Evolutionary conservation across 176 grass and related monocot species (phyloP).

Genomic region (Coix lacrymajobi): DNA sequence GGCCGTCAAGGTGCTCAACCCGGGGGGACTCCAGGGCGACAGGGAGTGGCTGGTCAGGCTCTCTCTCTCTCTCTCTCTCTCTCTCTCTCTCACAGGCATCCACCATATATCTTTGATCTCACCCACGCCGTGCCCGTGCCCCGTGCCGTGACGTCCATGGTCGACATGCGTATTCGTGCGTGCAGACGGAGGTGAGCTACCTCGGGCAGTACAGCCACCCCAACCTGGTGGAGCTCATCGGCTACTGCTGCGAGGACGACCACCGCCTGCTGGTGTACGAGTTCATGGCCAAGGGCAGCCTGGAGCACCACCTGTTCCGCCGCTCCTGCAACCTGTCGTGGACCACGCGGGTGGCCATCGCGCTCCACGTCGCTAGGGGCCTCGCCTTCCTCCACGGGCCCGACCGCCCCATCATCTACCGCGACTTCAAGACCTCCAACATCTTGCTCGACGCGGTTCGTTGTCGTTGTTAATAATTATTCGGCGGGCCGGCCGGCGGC

Average conservation of each 20-base stretch:
- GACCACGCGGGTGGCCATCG: conserved; percentile 49
- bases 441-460: conserved; percentile 66
- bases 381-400: conserved; percentile 76
- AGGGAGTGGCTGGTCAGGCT: conserved; percentile 76
- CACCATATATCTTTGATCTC: too few species aligned
- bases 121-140: too few species aligned
- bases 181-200: conserved; percentile 74
- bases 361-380: conserved; percentile 48
- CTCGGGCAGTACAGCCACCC: conserved; percentile 61
- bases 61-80: too few species aligned
- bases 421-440: conserved; percentile 88
- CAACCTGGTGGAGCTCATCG: conserved; percentile 69
- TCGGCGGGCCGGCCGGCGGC: not conserved
- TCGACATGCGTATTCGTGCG: not conserved
- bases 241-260: conserved; percentile 80
- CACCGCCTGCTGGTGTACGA: conserved; percentile 80
- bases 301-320: conserved; percentile 79
- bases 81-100: too few species aligned
- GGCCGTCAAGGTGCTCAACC: conserved; percentile 74
- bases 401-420: conserved; percentile 62
- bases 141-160: too few species aligned
- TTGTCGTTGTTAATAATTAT: not conserved
- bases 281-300: conserved; percentile 79
- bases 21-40: conserved; percentile 65
- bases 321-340: conserved; percentile 52